Evolutionary conservation across 1,139 yeast species (phyloP), one percentile per base, ranked within the genome.

Genomic region (Kluyveromyces sp.): DNA sequence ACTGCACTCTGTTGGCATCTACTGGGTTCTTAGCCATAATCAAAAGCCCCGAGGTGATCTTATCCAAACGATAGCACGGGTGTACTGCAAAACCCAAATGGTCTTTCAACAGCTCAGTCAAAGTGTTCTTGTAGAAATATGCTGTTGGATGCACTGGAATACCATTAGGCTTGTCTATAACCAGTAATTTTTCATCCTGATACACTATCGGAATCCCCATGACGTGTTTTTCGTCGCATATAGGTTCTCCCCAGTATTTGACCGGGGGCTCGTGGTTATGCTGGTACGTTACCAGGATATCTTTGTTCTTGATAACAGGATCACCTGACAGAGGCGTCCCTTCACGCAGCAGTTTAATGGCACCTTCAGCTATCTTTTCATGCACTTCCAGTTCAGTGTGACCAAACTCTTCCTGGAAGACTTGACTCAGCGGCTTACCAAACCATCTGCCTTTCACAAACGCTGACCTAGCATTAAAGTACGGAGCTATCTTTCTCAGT

Each of bases 381-480:
- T 38, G 17, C 35, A 57, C 56, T 31, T 55, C 50, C 12, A 56
- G 55, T 33, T 43, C 35, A 1, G 54, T 40, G 35, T 47, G 47
- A 3, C 53, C 42, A 57, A 89, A 88, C 60, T 88, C 97, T 34
- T 74, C 71, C 1, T 75, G 67, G 54, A 89, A 82, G 1, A 89
- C 77, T 43, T 89, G 96, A 13, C 85, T 52, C 36, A 92, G 63
- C 17, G 78, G 74, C 22, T 83, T 70, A 51, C 80, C 83, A 49
- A 88, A 70, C 98, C 98, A 92, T 48, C 98, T 71, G 51, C 82
- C 74, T 63, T 94, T 92, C 56, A 94, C 89, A 58, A 80, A 82
- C 1, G 95, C 83, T 56, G 81, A 67, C 57, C 87, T 84, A 0
- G 92, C 83, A 63, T 79, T 85, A 58, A 75, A 85, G 58, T 89